Evolutionary conservation across 2,329 filamentous ascomycete species (phyloP), one percentile per base, ranked within the genome.

Genomic region (Metarhizium album): DNA sequence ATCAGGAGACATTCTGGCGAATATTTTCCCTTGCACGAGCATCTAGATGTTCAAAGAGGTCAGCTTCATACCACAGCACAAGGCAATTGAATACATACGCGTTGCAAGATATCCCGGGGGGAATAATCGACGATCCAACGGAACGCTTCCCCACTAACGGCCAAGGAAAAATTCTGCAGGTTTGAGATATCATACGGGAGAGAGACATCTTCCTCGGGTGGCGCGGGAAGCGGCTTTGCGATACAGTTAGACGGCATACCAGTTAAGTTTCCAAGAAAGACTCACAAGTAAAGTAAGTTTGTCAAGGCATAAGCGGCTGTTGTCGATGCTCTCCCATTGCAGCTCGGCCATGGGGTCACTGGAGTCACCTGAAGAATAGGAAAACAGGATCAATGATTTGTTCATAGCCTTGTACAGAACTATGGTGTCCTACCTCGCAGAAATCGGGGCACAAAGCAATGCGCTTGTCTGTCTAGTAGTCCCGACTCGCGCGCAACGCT

Each of bases 1-100:
- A 64, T 98, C 94, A 0, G 93, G 94, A 2, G 91, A 97, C 93
- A 98, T 98, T 59, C 93, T 86, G 3, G 93, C 94, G 67, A 95
- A 98, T 1, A 98, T 89, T 67, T 93, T 91, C 24, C 91, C 90
- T 49, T 80, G 80, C 35, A 95, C 84, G 50, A 98, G 86, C 83
- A 97, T 91, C 75, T 93, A 65, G n/a, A n/a, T n/a, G n/a, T 13
- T 6, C 16, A 46, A 27, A 8, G 46, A 1, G 16, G 33, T 52
- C 27, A 27, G 23, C 22, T 48, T 37, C 9, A 18, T 4, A 20
- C 22, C 13, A 31, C 14, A 16, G 27, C 9, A n/a, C 2, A 38
- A 23, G 14, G 13, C 13, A 8, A 20, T 11, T 37, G 16, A 6
- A 6, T 46, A 70, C 74, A 54, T 59, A 86, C 83, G 58, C 80